phyloP scores from a whole-genome alignment of 176 grass and related monocot genomes.

The Oryza australiensis region DNA sequence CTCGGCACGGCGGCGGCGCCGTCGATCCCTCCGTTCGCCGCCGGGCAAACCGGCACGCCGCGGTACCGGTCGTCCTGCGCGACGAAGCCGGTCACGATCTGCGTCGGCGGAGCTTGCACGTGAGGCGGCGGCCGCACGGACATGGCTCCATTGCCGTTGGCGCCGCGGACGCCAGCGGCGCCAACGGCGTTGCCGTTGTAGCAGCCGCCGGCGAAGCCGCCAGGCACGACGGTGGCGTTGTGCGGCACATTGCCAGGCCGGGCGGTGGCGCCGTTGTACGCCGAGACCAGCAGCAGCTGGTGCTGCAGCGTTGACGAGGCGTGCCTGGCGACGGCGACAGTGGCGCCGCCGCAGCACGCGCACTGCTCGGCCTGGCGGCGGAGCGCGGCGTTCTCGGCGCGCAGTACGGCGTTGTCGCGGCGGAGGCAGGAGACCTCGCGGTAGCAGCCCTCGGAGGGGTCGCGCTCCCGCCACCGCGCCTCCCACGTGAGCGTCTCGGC shows the following conservation, averaged over 20 bases:
- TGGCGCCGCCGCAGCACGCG: constrained; percentile 3
- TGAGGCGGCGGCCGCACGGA: neutral
- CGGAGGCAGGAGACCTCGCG: constrained; percentile 63
- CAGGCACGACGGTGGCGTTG: constrained; percentile 8
- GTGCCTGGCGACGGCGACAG: neutral
- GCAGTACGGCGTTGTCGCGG: constrained; percentile 60
- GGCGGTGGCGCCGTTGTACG: constrained; percentile 27
- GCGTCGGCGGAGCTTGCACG: neutral
- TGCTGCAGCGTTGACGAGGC: constrained; percentile 6
- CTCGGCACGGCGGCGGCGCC: neutral
- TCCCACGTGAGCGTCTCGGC: constrained; percentile 79
- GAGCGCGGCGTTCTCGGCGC: constrained; percentile 67
- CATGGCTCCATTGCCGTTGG: neutral
- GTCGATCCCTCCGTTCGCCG: neutral
- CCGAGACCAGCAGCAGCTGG: constrained; percentile 23
- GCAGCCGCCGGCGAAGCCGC: neutral
- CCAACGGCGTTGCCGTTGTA: constrained; percentile 25
- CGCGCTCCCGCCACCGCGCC: constrained; percentile 71
- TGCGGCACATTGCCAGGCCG: constrained; percentile 28
- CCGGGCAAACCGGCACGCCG: neutral
- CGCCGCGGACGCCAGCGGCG: neutral
- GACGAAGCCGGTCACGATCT: neutral
- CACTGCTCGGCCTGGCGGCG: constrained; percentile 46
- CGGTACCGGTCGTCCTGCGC: constrained; percentile 9
- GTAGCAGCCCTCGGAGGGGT: constrained; percentile 70